Percentiles rank a stretch among this genome's conserved stretches.
Conservation (phyloP, 495 filamentous ascomycete species). For the Penicillium dipodomyicola region DNA sequence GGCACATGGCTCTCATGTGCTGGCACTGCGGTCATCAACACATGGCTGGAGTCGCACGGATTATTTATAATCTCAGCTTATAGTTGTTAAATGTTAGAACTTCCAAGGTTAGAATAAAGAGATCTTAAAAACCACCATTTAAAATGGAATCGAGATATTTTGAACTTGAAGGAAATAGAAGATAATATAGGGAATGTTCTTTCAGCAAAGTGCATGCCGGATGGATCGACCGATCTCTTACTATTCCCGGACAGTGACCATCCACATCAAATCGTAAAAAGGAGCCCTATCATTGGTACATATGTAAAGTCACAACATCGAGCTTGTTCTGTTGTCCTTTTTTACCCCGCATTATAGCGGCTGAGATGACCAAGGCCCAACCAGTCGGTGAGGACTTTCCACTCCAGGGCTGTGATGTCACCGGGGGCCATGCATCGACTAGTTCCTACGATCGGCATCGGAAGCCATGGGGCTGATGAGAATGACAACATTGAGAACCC, state of each 20-base stretch:
- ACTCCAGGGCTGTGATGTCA: slow-evolving; percentile 2
- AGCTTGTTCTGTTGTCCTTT: neutral
- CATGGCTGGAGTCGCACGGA: neutral
- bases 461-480: neutral
- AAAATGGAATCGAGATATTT: too few relatives aligned
- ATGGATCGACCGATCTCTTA: neutral
- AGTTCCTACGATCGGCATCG: neutral
- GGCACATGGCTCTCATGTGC: slow-evolving; percentile 4
- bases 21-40: slow-evolving; percentile 4
- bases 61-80: neutral
- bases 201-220: neutral
- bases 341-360: neutral
- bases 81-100: neutral
- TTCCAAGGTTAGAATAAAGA: too few relatives aligned
- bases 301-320: neutral
- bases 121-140: too few relatives aligned
- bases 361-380: neutral
- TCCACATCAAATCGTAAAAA: neutral
- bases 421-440: neutral
- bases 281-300: neutral
- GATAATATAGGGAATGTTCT: neutral
- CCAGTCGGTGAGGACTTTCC: slow-evolving; percentile 10
- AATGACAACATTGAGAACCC: neutral
- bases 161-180: neutral
- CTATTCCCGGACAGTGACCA: neutral